Conservation (phyloP, 306 rosid species). For the Quercus robur region DNA sequence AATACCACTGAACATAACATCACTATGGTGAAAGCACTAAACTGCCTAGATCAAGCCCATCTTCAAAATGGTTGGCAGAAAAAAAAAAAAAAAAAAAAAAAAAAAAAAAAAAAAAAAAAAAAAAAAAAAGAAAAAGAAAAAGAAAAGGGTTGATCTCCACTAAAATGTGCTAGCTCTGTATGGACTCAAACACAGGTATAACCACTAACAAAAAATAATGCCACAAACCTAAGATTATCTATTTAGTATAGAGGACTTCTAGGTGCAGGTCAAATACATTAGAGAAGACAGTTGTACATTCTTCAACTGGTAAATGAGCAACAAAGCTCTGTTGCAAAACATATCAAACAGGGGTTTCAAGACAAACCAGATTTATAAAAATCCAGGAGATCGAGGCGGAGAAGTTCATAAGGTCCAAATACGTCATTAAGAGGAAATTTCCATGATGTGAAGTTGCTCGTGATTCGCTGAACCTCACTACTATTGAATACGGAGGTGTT, state of each 20-base stretch:
- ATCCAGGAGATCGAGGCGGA: slow-evolving; percentile 59
- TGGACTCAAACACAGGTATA: not conserved
- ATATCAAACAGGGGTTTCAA: slow-evolving; percentile 22
- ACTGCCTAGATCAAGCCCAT: not conserved
- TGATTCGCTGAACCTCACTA: slow-evolving; percentile 55
- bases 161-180: not conserved
- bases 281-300: not conserved
- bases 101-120: no score
- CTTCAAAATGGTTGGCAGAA: not conserved
- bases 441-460: slow-evolving; percentile 46
- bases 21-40: not conserved
- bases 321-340: slow-evolving; percentile 4
- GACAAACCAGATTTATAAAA: slow-evolving; percentile 51
- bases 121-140: no score
- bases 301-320: slow-evolving; percentile 10
- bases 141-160: no score
- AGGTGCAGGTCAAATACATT: not conserved
- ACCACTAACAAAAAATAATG: not conserved
- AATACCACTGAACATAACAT: not conserved
- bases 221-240: not conserved
- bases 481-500: slow-evolving; percentile 25
- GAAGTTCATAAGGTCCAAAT: slow-evolving; percentile 89
- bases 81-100: no score
- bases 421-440: slow-evolving; percentile 34
- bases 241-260: not conserved